Evolutionary conservation across 2,329 filamentous ascomycete species (phyloP), one percentile per base, ranked within the genome.

Genomic region (Colletotrichum sojae): DNA sequence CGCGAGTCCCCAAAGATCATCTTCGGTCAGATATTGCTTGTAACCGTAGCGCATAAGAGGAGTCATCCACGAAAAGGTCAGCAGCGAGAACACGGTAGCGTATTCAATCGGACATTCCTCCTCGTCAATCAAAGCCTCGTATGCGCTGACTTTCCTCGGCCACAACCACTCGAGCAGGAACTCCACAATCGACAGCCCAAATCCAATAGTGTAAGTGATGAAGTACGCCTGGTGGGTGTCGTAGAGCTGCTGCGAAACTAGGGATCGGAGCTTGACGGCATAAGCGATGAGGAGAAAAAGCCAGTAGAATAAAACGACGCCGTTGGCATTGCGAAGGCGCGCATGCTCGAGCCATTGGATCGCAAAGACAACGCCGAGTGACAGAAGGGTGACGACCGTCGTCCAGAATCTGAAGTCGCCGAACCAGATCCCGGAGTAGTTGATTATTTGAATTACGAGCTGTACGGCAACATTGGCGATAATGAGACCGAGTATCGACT

Each of bases 51-150:
- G 94, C 96, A 99, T 99, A 88, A 99, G 84, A 0, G 96, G 95
- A 0, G 96, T 98, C 95, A 99, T 98, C 96, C 96, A 99, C 63
- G 92, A 91, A 80, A 99, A 99, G 0, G 95, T 97, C 53, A 99
- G 86, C 58, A 93, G 90, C 4, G 95, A 97, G 82, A 99, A 99
- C 60, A 98, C 86, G 69, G 95, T 94, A 13, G 96, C 95, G 78
- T 97, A 97, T 81, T 98, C 95, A 71, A 93, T 90, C 0, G 92
- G 92, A 64, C 89, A 91, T 74, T 91, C 88, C 48, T 87, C 88
- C 64, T 89, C 87, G 43, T 89, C 88, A 18, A 86, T 79, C 63
- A 90, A 81, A 22, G 83, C 87, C 66, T 86, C 84, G 74, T 91
- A 91, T 39, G 80, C 80, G 73, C 89, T 92, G 68, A 90, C 82